Conservation (phyloP, 2,329 filamentous ascomycete species). For the Botrytis tulipae region DNA sequence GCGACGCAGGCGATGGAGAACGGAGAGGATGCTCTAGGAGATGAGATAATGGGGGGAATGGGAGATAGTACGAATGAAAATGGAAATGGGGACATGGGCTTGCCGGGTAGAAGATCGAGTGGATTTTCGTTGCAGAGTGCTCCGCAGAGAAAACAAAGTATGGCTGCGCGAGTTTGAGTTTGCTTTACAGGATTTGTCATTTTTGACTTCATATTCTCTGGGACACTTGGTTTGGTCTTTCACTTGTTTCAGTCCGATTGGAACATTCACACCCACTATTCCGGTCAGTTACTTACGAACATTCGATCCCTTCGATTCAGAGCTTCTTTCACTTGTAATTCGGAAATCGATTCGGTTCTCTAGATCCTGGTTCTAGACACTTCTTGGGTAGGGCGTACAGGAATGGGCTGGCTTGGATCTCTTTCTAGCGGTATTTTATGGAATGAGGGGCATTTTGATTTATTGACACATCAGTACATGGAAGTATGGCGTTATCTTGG, state of each 20-base stretch:
- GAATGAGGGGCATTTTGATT: neutral
- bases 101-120: slow-evolving; percentile 26
- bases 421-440: neutral
- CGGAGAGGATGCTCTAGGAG: neutral
- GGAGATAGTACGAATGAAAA: neutral
- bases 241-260: neutral
- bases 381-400: neutral
- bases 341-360: neutral
- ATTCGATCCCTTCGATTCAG: neutral
- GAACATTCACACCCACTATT: neutral
- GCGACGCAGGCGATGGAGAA: slow-evolving; percentile 44
- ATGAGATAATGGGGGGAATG: slow-evolving; percentile 10
- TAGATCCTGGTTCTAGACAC: neutral
- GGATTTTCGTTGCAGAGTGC: slow-evolving; percentile 30
- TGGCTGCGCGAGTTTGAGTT: neutral
- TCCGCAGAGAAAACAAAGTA: slow-evolving; percentile 19
- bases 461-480: neutral
- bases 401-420: neutral
- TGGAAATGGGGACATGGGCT: neutral
- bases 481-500: neutral
- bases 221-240: neutral
- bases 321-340: neutral
- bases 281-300: neutral
- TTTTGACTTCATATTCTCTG: neutral
- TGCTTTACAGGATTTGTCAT: neutral